Evolutionary conservation across 805 yeast genomes (phyloP), one percentile per base, ranked within the genome.

Genomic region (Candida berthetii): DNA sequence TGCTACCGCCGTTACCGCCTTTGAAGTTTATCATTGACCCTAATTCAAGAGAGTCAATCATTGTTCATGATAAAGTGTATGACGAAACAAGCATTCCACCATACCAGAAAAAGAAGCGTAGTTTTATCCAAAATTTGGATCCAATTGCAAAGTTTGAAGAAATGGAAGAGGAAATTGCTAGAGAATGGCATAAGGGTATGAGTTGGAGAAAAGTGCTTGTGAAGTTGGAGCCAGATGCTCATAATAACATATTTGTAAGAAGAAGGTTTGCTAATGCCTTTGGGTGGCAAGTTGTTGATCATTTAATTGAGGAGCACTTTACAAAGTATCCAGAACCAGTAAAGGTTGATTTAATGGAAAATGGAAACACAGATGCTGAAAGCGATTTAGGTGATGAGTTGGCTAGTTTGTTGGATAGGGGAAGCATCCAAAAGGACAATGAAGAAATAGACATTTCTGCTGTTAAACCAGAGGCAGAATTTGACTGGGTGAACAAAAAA

Each of bases 201-300:
- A 55, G 71, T 13, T 81, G 93, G 89, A 65, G 90, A 32, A 83
- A 84, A 60, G 83, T 81, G 2, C 57, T 84, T 16, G 85, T 83
- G 1, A 74, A 74, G 34, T 56, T 84, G 42, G 68, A 76, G 46
- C 87, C 89, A 0, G 90, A 83, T 61, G 88, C 90, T 0, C 91
- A 83, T 53, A 84, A 84, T 50, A 84, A 82, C 50, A 82, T 84
- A 27, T 66, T 82, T 31, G 90, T 84, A 0, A 61, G 93, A 48
- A 66, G 90, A 53, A 62, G 82, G 42, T 83, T 82, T 61, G 71
- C 86, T 1, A 85, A 85, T 63, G 93, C 91, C 0, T 85, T 79
- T 60, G 95, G 95, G 1, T 85, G 95, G 95, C 79, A 77, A 1
- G 86, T 84, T 0, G 65, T 85, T 37, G 89, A 84, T 44, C 93